These are phyloP conservation scores for Cryptococcus sp. DNA, from an alignment of 1,284 basidiomycete genomes.

Conservation along the genomic window DNA sequence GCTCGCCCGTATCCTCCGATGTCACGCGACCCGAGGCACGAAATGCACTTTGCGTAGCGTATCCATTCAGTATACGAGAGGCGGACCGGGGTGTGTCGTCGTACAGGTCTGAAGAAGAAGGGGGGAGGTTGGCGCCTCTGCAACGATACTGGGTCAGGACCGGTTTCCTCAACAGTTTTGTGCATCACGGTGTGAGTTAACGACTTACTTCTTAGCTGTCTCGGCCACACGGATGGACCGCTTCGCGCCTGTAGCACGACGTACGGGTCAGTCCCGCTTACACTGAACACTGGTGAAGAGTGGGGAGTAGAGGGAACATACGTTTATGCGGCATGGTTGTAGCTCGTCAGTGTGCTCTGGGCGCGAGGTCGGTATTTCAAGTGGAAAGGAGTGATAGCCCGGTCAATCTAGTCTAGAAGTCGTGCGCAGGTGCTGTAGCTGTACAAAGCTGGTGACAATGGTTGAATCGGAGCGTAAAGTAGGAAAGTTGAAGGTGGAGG, in stretches of 20 bases:
- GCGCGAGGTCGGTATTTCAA: neutral
- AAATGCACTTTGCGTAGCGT: conserved; percentile 39
- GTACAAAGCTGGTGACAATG: too few relatives aligned
- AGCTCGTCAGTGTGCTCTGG: conserved; percentile 1
- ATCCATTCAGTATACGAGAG: conserved; percentile 44
- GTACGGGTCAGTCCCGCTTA: conserved; percentile 2
- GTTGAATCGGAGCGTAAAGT: too few relatives aligned
- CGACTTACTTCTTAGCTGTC: conserved; percentile 38
- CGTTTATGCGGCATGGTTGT: conserved; percentile 50
- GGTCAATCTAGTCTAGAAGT: too few relatives aligned
- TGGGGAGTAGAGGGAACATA: conserved; percentile 16
- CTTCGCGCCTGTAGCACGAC: conserved; percentile 42
- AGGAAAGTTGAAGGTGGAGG: too few relatives aligned
- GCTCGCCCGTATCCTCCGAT: conserved; percentile 44
- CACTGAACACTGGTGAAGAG: neutral
- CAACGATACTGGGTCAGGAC: conserved; percentile 8
- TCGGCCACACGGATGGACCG: conserved; percentile 44
- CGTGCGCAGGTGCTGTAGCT: too few relatives aligned
- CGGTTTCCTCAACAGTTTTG: neutral
- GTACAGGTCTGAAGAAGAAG: conserved; percentile 20
- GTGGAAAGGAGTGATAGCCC: neutral
- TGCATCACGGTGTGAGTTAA: neutral
- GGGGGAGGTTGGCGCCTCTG: conserved; percentile 47
- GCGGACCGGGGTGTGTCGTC: conserved; percentile 49
- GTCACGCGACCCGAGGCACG: conserved; percentile 35